Percentiles rank a stretch among this genome's conserved stretches.
Evolutionary conservation across 352 stramenopile genomes (phyloP).

Genomic region (Lagenidium giganteum): DNA sequence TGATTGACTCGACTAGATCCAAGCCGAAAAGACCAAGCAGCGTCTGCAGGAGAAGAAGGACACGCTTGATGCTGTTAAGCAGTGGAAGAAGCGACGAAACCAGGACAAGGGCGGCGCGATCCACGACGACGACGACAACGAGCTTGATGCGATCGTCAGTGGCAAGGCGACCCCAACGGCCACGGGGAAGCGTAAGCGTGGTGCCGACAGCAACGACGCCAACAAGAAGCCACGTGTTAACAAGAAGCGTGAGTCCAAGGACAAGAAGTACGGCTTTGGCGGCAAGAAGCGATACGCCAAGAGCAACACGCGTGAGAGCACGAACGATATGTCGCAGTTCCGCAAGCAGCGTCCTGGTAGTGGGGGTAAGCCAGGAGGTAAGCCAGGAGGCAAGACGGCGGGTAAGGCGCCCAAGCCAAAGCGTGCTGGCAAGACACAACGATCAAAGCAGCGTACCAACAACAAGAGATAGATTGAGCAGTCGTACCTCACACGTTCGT

Average conservation of each 20-base stretch:
- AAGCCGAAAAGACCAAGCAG: conserved; percentile 82
- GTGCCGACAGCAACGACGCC: conserved; percentile 11
- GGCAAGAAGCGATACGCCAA: conserved; percentile 73
- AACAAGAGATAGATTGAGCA: conserved; percentile 23
- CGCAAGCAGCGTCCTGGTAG: conserved; percentile 10
- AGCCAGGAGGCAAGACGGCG: conserved; percentile 11
- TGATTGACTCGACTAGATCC: conserved; percentile 19
- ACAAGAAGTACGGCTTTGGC: conserved; percentile 85
- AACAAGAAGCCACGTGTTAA: conserved; percentile 74
- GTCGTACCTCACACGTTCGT: background rate
- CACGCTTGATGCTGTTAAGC: conserved; percentile 81
- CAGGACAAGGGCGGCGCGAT: conserved; percentile 53
- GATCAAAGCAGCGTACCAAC: conserved; percentile 16
- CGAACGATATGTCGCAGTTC: conserved; percentile 74
- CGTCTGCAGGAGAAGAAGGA: conserved; percentile 85
- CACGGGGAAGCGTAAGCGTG: conserved; percentile 44
- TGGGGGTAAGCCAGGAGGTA: no score
- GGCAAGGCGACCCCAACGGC: conserved; percentile 40
- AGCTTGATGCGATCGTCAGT: conserved; percentile 60
- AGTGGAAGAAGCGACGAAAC: conserved; percentile 86
- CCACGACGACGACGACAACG: conserved; percentile 57
- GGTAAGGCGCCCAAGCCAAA: conserved; percentile 21
- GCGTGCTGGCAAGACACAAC: conserved; percentile 18
- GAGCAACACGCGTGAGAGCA: conserved; percentile 77
- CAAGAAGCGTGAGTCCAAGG: conserved; percentile 53